Percentiles rank a stretch among this genome's conserved stretches.
phyloP scores from a whole-genome alignment of 805 yeast species.

The Yarrowia divulgata region DNA sequence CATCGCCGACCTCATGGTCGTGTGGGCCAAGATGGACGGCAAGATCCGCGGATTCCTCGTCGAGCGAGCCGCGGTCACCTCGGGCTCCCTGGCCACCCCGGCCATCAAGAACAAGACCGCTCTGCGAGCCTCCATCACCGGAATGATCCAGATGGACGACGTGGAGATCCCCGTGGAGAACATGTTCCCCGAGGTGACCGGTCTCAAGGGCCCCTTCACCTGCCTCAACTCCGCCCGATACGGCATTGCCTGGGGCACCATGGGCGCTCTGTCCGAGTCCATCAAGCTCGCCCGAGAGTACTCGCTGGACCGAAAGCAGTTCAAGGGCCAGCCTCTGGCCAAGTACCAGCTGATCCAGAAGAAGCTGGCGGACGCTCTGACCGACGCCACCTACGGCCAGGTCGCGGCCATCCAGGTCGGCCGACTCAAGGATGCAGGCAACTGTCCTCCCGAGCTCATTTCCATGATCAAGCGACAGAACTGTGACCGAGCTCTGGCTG shows the following conservation, averaged over 20 bases:
- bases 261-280: conserved; percentile 56
- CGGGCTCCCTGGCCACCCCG: conserved; percentile 51
- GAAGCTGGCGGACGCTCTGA: conserved; percentile 55
- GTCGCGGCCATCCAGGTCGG: conserved; percentile 54
- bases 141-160: conserved; percentile 55
- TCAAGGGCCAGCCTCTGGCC: conserved; percentile 53
- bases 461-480: conserved; percentile 55
- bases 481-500: conserved; percentile 54
- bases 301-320: conserved; percentile 54
- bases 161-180: conserved; percentile 56
- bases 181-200: conserved; percentile 51
- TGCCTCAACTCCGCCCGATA: conserved; percentile 55
- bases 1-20: conserved; percentile 54
- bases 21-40: conserved; percentile 57
- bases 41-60: conserved; percentile 55
- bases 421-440: conserved; percentile 52
- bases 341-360: conserved; percentile 54
- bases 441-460: conserved; percentile 55
- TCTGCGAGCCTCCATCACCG: conserved; percentile 55
- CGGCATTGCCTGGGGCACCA: conserved; percentile 56
- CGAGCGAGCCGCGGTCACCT: conserved; percentile 50
- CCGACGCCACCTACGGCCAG: conserved; percentile 54
- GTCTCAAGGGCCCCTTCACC: conserved; percentile 57
- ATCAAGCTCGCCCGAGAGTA: conserved; percentile 52
- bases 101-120: conserved; percentile 53